Base-by-base conservation (phyloP, 495 filamentous ascomycete genomes). In the Symbiotaphrina buchneri region DNA sequence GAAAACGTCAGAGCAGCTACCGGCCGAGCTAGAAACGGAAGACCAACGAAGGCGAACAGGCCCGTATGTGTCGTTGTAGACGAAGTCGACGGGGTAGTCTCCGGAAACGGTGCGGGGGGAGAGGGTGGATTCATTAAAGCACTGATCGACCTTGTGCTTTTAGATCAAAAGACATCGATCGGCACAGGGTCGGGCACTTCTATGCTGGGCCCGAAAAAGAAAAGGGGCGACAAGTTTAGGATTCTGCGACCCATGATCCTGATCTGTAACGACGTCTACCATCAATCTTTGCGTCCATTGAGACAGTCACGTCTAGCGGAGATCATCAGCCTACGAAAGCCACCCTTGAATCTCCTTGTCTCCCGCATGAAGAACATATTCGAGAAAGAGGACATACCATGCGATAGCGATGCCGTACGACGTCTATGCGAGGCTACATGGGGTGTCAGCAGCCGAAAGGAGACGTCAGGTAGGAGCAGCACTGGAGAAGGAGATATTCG, bases 211-310 rank as follows among this genome's bases (percentile, higher is more conserved):
- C n/a, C n/a, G n/a, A 69, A 68, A 42, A 68, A 59, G 41, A 72
- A 65, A 51, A 81, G 74, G 43, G 72, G 71, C 0, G 81, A 93
- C 39, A 68, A 68, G 23, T 97, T 95, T 47, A 64, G 72, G 18
- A 63, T 93, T 32, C 62, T 84, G 51, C 65, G 87, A 28, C 87
- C 87, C 0, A 57, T 97, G 21, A 81, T 97, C 35, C 52, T 94
- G 18, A 82, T 97, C 35, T 97, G 87, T 60, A 97, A 97, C 37
- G 87, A 97, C 51, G 65, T 93, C n/a, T 97, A 97, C 47, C 80
- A 90, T 42, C 66, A 87, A 15, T 78, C 82, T 33, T 61, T 97
- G 17, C 67, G 79, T 7, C 80, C 77, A 13, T 62, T 97, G 11
- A 67, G 87, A 18, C 71, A 78, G 32, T 79, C 80, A 0, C 68